Base-by-base conservation (phyloP, 148 eudicot genomes). In the Camellia japonica region DNA sequence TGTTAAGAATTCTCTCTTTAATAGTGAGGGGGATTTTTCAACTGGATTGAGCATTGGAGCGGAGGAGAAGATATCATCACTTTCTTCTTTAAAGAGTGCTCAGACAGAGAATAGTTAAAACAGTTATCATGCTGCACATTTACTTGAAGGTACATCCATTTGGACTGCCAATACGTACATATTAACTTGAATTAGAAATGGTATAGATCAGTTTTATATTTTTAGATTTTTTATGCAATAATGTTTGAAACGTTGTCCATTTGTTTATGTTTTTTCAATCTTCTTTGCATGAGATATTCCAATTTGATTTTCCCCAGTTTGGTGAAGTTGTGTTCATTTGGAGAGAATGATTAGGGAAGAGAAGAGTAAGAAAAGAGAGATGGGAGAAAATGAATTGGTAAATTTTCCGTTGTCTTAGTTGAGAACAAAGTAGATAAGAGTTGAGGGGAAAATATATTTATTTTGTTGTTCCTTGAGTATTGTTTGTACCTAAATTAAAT, bases 1-100 rank as follows among this genome's bases (percentile, higher is more conserved):
- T 68, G 77, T 78, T 49, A 87, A 90, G 88, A 86, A 87, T 78
- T 79, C 79, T 38, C 16, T 44, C 61, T 59, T 70, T 85, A 77
- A 73, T 74, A 16, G 52, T 71, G 80, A 84, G 54, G 49, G 65
- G 19, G 73, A 74, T 68, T 16, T 74, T 43, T 68, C 77, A 14
- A 30, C 82, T n/a, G 87, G 71, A 13, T 68, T 76, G 52, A 69
- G 76, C 20, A 18, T 72, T 55, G 82, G 78, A 18, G 65, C 60
- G n/a, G 74, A 51, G 2, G 80, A 75, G 19, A 88, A 83, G 62
- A 43, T 59, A 46, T 74, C 69, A 68, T 55, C 19, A 6, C 9
- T 78, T 71, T 75, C 68, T 80, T 56, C 81, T 78, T 72, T 58
- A 15, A 83, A 81, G 77, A 64, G 38, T 38, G 56, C 59, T 14